Evolutionary conservation across 129 eudicot genomes (phyloP), one percentile per base, ranked within the genome.

Genomic region (Apium graveolens): DNA sequence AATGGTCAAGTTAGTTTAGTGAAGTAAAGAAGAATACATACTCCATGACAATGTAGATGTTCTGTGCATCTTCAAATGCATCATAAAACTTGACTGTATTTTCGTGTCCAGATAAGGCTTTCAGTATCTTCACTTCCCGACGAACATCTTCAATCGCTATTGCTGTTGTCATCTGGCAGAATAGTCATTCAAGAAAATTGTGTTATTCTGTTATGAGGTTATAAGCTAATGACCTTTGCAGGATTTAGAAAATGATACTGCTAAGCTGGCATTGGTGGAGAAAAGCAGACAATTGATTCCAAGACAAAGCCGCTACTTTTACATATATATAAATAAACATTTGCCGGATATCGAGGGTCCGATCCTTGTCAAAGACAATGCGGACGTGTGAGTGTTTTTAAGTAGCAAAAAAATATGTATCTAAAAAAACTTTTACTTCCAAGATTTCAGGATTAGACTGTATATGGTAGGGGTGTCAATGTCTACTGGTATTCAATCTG

Each of bases 61-160:
- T 87, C 12, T 87, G 81, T 35, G 89, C 91, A 87, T 96, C 99
- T 83, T 96, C 99, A 86, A 92, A 90, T 49, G 97, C 97, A 60
- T 96, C 97, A 77, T 96, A 83, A 77, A 92, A 92, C 68, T 92
- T 90, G 87, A 92, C 87, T 80, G 91, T 84, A 80, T 96, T 89
- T 83, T 79, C 78, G 81, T 96, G 90, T 81, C 97, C 97, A 41
- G 95, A 89, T 78, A 96, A 86, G 45, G 97, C 89, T 87, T 89
- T 92, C 85, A 92, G 83, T 81, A 96, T 82, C 89, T 86, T 90
- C 78, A 96, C 97, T 85, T 96, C 99, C 85, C 97, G 90, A 11
- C 95, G 92, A 63, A 96, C 97, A 86, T 96, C 99, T 90, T 96
- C 99, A 76, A 96, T 86, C 71, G 99, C 86, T 86, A 96, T 92